Conservation (phyloP, 2,329 filamentous ascomycete species). For the Fusarium heterosporum region DNA sequence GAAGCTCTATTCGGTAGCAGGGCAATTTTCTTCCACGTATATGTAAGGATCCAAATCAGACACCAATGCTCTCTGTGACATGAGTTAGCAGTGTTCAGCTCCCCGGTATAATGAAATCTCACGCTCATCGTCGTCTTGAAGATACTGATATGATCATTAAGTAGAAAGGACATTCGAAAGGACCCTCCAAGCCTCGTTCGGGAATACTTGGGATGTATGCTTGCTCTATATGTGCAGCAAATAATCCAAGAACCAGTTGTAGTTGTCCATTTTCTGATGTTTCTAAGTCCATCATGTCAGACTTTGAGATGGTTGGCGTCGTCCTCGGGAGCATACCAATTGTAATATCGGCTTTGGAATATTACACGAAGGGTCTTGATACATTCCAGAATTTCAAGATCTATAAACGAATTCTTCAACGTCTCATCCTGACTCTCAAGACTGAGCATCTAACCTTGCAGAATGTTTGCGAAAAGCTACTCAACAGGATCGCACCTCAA, state of each 20-base stretch:
- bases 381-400: neutral
- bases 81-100: rapidly evolving
- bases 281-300: constrained; percentile 8
- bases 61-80: neutral
- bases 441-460: constrained; percentile 14
- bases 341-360: neutral
- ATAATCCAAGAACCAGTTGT: neutral
- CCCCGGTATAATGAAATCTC: rapidly evolving
- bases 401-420: constrained; percentile 6
- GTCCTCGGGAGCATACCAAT: constrained; percentile 17
- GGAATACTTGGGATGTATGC: neutral
- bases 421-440: constrained; percentile 11
- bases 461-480: constrained; percentile 27
- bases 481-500: neutral
- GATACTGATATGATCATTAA: neutral
- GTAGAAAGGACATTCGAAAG: constrained; percentile 20
- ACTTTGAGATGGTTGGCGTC: constrained; percentile 5
- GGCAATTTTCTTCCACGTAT: neutral
- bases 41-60: neutral
- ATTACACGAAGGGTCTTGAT: constrained; percentile 1
- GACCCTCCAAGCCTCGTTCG: neutral
- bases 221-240: rapidly evolving
- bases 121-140: neutral
- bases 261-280: too few species aligned
- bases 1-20: neutral